phyloP scores from a whole-genome alignment of 306 rosid genomes.

The Citrullus mucosospermus region DNA sequence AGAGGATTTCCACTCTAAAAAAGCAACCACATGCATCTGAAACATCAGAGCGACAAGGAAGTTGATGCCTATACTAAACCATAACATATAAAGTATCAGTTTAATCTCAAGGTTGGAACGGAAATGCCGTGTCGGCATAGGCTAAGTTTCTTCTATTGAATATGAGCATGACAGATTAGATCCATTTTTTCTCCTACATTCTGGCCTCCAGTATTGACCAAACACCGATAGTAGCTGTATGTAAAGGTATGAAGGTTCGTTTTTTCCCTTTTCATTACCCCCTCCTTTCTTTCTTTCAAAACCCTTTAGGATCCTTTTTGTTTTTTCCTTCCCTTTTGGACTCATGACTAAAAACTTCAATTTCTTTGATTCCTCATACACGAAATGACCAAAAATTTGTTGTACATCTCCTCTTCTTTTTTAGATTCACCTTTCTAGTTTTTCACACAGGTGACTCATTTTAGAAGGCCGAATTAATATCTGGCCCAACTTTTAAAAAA shows the following conservation, averaged over 20 bases:
- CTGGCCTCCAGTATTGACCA: background rate
- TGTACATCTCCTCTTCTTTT: background rate
- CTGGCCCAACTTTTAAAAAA: too few species aligned
- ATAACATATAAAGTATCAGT: background rate
- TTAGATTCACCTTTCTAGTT: too few species aligned
- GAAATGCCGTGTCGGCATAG: background rate
- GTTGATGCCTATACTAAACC: background rate
- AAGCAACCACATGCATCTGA: slow-evolving; percentile 18
- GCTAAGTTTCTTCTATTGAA: background rate
- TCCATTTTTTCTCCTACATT: background rate
- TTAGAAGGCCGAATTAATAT: background rate
- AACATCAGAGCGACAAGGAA: slow-evolving; percentile 11
- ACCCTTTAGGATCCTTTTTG: background rate
- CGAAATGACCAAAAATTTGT: background rate
- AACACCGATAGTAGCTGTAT: background rate
- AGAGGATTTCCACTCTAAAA: slow-evolving; percentile 26
- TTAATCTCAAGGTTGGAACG: background rate
- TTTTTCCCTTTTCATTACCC: background rate
- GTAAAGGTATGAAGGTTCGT: background rate
- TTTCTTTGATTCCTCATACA: background rate
- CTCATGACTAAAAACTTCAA: background rate
- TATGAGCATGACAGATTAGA: background rate
- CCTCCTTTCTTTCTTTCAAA: background rate
- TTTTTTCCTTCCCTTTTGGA: background rate
- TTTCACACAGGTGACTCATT: background rate